Evolutionary conservation across 305 asterid species (phyloP).

Genomic region (Rubia occidens): DNA sequence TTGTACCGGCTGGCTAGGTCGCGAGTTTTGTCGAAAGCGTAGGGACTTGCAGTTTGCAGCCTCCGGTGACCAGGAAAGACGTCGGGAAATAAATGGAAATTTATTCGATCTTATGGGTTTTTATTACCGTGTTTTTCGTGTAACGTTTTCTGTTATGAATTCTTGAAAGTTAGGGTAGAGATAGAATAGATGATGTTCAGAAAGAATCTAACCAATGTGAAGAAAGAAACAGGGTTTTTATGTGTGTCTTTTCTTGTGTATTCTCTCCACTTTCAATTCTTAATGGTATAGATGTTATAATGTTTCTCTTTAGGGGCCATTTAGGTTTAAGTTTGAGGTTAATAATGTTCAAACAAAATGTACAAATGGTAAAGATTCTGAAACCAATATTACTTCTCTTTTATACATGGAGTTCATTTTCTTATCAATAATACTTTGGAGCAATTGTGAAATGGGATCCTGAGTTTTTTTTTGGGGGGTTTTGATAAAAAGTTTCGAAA

Average conservation of each 20-base stretch:
- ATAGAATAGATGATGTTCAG: neutral
- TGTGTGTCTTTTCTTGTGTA: neutral
- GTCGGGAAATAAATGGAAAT: conserved; percentile 9
- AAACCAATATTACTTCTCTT: too few relatives aligned
- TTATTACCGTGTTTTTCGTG: neutral
- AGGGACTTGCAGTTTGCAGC: conserved; percentile 17
- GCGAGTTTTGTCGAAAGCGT: conserved; percentile 8
- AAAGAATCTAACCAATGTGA: conserved; percentile 1
- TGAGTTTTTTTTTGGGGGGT: too few relatives aligned
- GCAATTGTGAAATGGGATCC: too few relatives aligned
- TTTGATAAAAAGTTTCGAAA: too few relatives aligned
- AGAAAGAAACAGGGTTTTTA: neutral
- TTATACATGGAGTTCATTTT: too few relatives aligned
- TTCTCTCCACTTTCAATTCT: neutral
- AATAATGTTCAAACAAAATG: neutral
- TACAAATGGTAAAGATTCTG: neutral
- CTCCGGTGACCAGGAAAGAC: conserved; percentile 5
- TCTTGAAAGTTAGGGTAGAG: neutral
- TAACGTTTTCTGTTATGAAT: neutral
- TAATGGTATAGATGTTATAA: neutral
- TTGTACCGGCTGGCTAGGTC: conserved; percentile 7
- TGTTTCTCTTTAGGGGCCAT: neutral
- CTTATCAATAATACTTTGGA: too few relatives aligned
- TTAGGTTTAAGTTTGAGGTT: neutral
- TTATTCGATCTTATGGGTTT: conserved; percentile 3